Conservation (phyloP, 805 yeast species). For the Candida pseudofarinosa region DNA sequence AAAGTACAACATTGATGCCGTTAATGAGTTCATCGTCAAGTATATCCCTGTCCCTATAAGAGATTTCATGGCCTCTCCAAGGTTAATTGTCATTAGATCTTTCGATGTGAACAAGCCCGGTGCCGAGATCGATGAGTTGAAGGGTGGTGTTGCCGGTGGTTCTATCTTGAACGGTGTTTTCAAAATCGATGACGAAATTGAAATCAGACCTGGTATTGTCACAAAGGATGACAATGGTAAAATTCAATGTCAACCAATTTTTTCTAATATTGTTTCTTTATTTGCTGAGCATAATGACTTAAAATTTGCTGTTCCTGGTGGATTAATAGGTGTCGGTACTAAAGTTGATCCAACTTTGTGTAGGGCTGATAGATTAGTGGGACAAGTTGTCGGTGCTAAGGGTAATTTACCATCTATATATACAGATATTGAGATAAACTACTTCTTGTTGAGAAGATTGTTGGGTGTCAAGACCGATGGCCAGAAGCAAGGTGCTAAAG, state of each 20-base stretch:
- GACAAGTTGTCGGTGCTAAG: slow-evolving; percentile 98
- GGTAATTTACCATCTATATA: slow-evolving; percentile 94
- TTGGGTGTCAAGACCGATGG: slow-evolving; percentile 98
- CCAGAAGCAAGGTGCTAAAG: slow-evolving; percentile 90
- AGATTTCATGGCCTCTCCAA: slow-evolving; percentile 91
- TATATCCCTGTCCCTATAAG: slow-evolving; percentile 94
- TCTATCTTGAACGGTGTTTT: slow-evolving; percentile 96
- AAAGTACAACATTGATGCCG: slow-evolving; percentile 98
- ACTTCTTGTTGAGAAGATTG: slow-evolving; percentile 91
- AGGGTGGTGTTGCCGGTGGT: slow-evolving; percentile 99
- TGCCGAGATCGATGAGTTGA: slow-evolving; percentile 91
- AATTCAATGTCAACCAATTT: slow-evolving; percentile 93
- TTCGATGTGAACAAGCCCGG: slow-evolving; percentile 99
- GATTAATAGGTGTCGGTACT: slow-evolving; percentile 98
- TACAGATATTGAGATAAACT: slow-evolving; percentile 96
- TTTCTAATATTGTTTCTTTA: slow-evolving; percentile 87
- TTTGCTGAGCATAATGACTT: slow-evolving; percentile 97
- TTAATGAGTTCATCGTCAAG: slow-evolving; percentile 92
- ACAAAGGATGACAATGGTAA: slow-evolving; percentile 86
- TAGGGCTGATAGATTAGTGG: slow-evolving; percentile 98
- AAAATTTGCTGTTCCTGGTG: slow-evolving; percentile 99
- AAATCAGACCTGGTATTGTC: slow-evolving; percentile 98
- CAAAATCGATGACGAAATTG: slow-evolving; percentile 96
- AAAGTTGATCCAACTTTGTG: slow-evolving; percentile 98
- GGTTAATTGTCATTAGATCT: slow-evolving; percentile 94